phyloP scores from a whole-genome alignment of 345 rosid genomes.

The Cardamine occulta region DNA sequence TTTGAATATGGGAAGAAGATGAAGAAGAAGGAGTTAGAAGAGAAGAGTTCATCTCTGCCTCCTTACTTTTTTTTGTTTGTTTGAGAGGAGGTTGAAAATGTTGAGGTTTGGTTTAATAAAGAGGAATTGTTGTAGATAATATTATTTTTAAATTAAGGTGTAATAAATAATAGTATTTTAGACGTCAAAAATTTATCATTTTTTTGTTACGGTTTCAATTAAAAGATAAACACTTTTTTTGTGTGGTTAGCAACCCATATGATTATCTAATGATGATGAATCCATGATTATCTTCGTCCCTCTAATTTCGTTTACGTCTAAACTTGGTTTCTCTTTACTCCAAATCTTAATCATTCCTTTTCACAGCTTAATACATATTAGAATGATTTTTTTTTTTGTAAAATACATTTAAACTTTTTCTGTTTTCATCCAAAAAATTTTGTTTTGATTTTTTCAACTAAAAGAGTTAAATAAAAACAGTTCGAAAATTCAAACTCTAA shows the following conservation, averaged over 20 bases:
- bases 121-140: constrained; percentile 24
- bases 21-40: constrained; percentile 38
- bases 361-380: background rate
- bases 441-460: background rate
- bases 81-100: constrained; percentile 29
- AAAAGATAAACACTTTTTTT: background rate
- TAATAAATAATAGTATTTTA: background rate
- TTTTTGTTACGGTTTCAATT: background rate
- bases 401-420: background rate
- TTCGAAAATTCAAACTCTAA: background rate
- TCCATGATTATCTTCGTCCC: constrained; percentile 20
- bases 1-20: constrained; percentile 41
- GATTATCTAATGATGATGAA: constrained; percentile 12
- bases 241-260: constrained; percentile 15
- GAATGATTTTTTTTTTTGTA: background rate
- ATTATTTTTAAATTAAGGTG: background rate
- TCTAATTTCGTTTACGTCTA: constrained; percentile 21
- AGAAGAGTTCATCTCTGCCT: constrained; percentile 37
- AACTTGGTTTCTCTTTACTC: constrained; percentile 25
- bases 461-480: background rate
- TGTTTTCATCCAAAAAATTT: background rate
- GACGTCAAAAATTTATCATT: background rate
- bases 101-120: constrained; percentile 43
- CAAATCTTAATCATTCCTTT: constrained; percentile 18
- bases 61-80: constrained; percentile 9